Conservation (phyloP, 140 eudicot species). For the Oenanthe javanica region DNA sequence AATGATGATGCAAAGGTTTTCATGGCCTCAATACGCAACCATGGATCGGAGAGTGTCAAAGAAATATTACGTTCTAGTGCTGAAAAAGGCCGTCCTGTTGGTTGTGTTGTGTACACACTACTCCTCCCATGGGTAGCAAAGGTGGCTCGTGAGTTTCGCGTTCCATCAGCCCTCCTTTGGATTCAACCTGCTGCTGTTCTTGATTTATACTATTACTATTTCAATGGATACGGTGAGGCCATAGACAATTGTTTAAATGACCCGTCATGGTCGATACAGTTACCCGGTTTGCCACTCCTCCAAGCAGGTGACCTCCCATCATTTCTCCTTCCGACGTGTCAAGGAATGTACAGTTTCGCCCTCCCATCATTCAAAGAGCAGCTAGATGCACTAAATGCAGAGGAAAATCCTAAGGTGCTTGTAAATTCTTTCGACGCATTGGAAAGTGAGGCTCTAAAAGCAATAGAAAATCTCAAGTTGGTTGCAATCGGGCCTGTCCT, state of each 20-base stretch:
- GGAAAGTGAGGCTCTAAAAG: slow-evolving; percentile 22
- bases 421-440: slow-evolving; percentile 33
- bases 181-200: slow-evolving; percentile 36
- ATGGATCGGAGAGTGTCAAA: too few species aligned
- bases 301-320: slow-evolving; percentile 29
- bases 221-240: slow-evolving; percentile 19
- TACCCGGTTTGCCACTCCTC: slow-evolving; percentile 3
- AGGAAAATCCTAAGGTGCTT: slow-evolving; percentile 18
- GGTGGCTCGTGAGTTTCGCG: slow-evolving; percentile 34
- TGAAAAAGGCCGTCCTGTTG: too few species aligned
- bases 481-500: slow-evolving; percentile 31
- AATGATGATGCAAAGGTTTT: too few species aligned
- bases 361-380: slow-evolving; percentile 21
- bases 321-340: slow-evolving; percentile 13
- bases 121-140: slow-evolving; percentile 30
- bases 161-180: slow-evolving; percentile 30
- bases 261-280: not conserved
- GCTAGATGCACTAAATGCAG: slow-evolving; percentile 13
- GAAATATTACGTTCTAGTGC: too few species aligned
- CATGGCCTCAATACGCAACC: too few species aligned
- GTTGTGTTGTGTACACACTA: too few species aligned
- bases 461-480: slow-evolving; percentile 13
- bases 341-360: slow-evolving; percentile 1
- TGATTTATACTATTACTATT: slow-evolving; percentile 25
- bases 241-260: not conserved